A percentile compares a stretch with the other conserved stretches of the same genome.
Conservation (phyloP, 2,329 filamentous ascomycete genomes). For the Calonectria fujianensis region DNA sequence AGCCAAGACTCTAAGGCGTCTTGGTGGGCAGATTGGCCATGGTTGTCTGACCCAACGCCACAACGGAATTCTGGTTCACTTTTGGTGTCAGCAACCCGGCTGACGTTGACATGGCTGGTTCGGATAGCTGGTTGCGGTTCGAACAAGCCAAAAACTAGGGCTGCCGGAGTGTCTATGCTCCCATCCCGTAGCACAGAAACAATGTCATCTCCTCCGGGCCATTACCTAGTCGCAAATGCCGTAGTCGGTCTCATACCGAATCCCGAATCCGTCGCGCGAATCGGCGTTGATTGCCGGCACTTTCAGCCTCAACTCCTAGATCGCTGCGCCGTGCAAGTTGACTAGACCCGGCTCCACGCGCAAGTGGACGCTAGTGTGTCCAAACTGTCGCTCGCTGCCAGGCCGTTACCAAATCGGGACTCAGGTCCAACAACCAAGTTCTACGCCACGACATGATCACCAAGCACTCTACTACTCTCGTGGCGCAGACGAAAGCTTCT, state of each 20-base stretch:
- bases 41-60: conserved; percentile 20
- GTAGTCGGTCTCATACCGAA: background rate
- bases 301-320: conserved; percentile 26
- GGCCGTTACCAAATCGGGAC: conserved; percentile 22
- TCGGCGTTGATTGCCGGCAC: background rate
- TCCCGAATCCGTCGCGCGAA: conserved; percentile 5
- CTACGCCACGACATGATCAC: conserved; percentile 5
- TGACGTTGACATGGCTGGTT: background rate
- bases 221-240: background rate
- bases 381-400: conserved; percentile 21
- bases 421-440: conserved; percentile 14
- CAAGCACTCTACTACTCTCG: background rate
- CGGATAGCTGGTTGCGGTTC: background rate
- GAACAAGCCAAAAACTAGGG: background rate
- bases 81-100: background rate
- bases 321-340: conserved; percentile 14
- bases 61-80: conserved; percentile 13
- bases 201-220: background rate
- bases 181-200: background rate
- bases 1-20: conserved; percentile 24
- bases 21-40: conserved; percentile 20
- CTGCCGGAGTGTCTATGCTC: too few species aligned
- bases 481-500: background rate
- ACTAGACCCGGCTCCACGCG: conserved; percentile 14
- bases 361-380: background rate